phyloP scores from a whole-genome alignment of 768 basidiomycete genomes.

The Dentipellis fragilis region DNA sequence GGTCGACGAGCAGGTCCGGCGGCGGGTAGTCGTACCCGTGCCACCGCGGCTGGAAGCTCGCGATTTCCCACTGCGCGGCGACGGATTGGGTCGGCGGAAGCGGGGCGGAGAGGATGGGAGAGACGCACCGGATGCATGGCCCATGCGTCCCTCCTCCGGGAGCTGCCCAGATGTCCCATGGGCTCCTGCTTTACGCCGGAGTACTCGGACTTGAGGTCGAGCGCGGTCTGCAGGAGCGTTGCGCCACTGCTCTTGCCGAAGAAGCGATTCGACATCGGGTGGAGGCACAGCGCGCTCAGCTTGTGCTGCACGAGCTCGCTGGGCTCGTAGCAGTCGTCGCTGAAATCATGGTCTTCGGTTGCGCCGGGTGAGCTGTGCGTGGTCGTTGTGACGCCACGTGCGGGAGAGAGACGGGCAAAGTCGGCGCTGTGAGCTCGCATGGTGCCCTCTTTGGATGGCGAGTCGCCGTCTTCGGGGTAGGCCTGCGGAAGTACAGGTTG shows the following conservation, averaged over 20 bases:
- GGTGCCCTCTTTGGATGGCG: too few species aligned
- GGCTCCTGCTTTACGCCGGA: background rate
- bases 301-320: background rate
- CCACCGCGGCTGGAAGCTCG: background rate
- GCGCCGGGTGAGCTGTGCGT: background rate
- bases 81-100: too few species aligned
- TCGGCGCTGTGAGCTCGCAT: too few species aligned
- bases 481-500: too few species aligned
- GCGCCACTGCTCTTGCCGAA: constrained; percentile 13
- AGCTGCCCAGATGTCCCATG: background rate
- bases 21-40: constrained; percentile 7
- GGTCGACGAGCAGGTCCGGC: constrained; percentile 10
- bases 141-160: constrained; percentile 9
- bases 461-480: too few species aligned
- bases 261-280: constrained; percentile 6
- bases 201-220: constrained; percentile 4
- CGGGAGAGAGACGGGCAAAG: too few species aligned
- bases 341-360: background rate
- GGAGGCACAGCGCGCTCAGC: constrained; percentile 1
- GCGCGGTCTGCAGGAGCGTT: constrained; percentile 3
- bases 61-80: constrained; percentile 8
- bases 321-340: constrained; percentile 1
- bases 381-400: too few species aligned
- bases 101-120: too few species aligned
- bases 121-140: constrained; percentile 4